Evolutionary conservation across 352 stramenopile species (phyloP), one percentile per base, ranked within the genome.

Genomic region (Vaucheria bursata): DNA sequence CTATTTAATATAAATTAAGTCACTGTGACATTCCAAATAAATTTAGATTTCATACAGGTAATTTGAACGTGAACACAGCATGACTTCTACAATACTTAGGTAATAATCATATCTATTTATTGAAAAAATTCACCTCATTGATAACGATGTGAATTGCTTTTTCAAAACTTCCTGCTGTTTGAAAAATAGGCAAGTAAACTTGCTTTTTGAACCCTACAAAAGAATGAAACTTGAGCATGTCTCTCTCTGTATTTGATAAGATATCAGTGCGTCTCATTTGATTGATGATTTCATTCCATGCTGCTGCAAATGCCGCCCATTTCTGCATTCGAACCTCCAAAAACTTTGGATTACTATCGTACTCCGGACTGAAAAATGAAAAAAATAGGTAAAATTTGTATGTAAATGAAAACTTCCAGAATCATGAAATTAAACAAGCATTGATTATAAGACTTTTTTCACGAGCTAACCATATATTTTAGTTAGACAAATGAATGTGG

Each of bases 141-240:
- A 7, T 34, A 2, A 7, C 8, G 2, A 2, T 68, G 31, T 65
- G 37, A 8, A 70, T 49, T 53, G 94, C 94, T 32, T 89, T 89
- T 81, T 99, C 94, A 25, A 98, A 96, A 72, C 92, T 96, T 25
- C 95, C 95, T 8, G 95, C 95, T 7, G 97, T 92, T 80, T 98
- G 94, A 82, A 98, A 99, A 59, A 98, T 92, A 29, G 95, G 95
- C 49, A 99, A 82, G 80, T 98, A 99, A 78, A 98, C 66, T 49
- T 96, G 93, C 73, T 97, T 94, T 79, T 94, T 93, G 84, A 98
- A 98, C 0, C 93, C 92, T 74, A 96, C 90, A 29, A 96, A 90
- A 35, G 93, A 90, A 75, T 97, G 95, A 84, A 99, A 99, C 74
- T 96, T 94, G 34, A 99, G 87, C 66, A 97, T 87, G 67, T 90